Percentiles rank a stretch among this genome's conserved stretches.
These are phyloP conservation scores for Irpex rosettiformis DNA, from an alignment of 1,284 basidiomycete genomes.

Conservation along the genomic window DNA sequence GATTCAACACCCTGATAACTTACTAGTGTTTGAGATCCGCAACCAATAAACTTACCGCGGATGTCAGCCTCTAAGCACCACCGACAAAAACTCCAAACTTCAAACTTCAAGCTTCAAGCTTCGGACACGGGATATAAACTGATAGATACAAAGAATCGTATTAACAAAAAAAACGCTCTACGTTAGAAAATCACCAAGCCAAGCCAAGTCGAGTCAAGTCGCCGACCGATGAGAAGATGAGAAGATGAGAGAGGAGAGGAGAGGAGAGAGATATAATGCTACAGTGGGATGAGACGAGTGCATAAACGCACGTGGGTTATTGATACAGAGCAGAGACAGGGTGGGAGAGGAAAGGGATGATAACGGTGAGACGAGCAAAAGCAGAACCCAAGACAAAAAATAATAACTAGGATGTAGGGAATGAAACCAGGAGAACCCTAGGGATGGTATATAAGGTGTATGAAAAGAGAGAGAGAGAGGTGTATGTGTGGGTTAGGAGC, in stretches of 20 bases:
- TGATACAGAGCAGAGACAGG: background rate
- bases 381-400: background rate
- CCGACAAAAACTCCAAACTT: too few species aligned
- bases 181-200: too few species aligned
- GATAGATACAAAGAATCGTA: background rate
- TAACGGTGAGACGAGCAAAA: background rate
- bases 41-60: too few species aligned
- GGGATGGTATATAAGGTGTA: background rate
- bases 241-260: background rate
- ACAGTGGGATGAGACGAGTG: background rate
- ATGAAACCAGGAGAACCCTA: background rate
- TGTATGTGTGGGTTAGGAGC: background rate
- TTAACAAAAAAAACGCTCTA: background rate
- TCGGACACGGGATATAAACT: background rate
- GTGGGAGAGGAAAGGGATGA: too few species aligned
- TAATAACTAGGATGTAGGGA: background rate
- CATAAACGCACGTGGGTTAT: too few species aligned
- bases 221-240: background rate
- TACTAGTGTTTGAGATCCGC: too few species aligned
- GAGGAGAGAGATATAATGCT: slow-evolving; percentile 1
- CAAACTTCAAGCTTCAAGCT: too few species aligned
- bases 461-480: slow-evolving; percentile 3
- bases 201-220: too few species aligned
- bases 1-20: too few species aligned
- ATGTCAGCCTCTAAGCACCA: too few species aligned